Conservation (phyloP, 441 rosid species). For the Geranium incanum region DNA sequence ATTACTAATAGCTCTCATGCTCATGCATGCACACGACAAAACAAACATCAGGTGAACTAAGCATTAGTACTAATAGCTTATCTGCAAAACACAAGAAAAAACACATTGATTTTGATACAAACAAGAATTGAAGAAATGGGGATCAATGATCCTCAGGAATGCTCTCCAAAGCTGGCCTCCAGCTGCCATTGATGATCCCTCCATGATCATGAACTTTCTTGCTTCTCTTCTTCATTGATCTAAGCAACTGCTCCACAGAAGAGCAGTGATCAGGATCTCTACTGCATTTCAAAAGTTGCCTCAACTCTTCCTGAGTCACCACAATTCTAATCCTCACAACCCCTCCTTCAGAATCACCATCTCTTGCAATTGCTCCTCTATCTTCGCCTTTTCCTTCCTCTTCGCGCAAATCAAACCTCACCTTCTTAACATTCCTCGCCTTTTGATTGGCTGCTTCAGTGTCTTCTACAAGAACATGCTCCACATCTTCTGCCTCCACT, state of each 20-base stretch:
- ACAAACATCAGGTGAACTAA: background rate
- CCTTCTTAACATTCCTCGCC: constrained; percentile 18
- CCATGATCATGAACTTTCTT: background rate
- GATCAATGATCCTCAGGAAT: constrained; percentile 52
- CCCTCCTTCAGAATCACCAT: constrained; percentile 20
- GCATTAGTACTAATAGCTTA: background rate
- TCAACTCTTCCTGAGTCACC: constrained; percentile 50
- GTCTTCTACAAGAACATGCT: background rate
- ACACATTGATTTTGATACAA: background rate
- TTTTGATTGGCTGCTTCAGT: background rate
- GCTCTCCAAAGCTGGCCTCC: constrained; percentile 62
- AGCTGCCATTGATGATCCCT: constrained; percentile 14
- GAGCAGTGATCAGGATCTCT: constrained; percentile 10
- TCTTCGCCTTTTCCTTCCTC: constrained; percentile 10
- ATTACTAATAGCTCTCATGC: background rate
- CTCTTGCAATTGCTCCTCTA: constrained; percentile 10
- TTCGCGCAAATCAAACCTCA: constrained; percentile 24
- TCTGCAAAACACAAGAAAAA: background rate
- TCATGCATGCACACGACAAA: background rate
- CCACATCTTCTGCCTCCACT: background rate
- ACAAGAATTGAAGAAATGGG: background rate
- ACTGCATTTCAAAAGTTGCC: constrained; percentile 19
- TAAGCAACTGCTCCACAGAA: constrained; percentile 36
- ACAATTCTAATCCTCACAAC: constrained; percentile 45
- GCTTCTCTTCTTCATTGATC: constrained; percentile 26